These are phyloP conservation scores for Mortierella sp. DNA, from an alignment of 371 early-diverging fungal genomes.

Conservation along the genomic window DNA sequence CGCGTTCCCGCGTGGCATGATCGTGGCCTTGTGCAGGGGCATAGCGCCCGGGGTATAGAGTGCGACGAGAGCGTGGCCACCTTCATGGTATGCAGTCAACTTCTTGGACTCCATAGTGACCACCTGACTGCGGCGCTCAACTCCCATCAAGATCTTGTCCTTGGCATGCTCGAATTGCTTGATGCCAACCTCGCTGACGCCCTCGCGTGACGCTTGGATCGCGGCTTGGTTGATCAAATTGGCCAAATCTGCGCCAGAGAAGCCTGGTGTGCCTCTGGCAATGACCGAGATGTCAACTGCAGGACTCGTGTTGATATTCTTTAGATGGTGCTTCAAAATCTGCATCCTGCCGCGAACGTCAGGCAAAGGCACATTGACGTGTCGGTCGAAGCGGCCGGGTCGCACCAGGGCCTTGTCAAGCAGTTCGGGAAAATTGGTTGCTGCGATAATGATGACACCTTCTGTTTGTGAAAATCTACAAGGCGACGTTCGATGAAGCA, in stretches of 20 bases:
- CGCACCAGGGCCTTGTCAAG: constrained; percentile 97
- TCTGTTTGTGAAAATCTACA: constrained; percentile 85
- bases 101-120: constrained; percentile 89
- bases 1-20: constrained; percentile 95
- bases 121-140: constrained; percentile 92
- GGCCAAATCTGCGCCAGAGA: constrained; percentile 98
- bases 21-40: constrained; percentile 98
- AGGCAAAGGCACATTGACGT: constrained; percentile 95
- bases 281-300: constrained; percentile 86
- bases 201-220: constrained; percentile 89
- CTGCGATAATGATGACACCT: constrained; percentile 97
- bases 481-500: too few species aligned
- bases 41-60: constrained; percentile 95
- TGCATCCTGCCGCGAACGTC: constrained; percentile 96
- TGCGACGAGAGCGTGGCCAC: constrained; percentile 97
- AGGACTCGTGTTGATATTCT: constrained; percentile 69
- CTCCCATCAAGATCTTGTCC: constrained; percentile 98
- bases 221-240: constrained; percentile 97
- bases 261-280: constrained; percentile 97
- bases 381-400: constrained; percentile 98
- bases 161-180: constrained; percentile 95
- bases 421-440: constrained; percentile 99
- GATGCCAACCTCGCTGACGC: constrained; percentile 74
- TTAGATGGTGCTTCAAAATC: constrained; percentile 92
- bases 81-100: constrained; percentile 98